Percentiles rank a stretch among this genome's conserved stretches.
Evolutionary conservation across 1,284 basidiomycete genomes (phyloP).

Genomic region (Rhodotorula sp.): DNA sequence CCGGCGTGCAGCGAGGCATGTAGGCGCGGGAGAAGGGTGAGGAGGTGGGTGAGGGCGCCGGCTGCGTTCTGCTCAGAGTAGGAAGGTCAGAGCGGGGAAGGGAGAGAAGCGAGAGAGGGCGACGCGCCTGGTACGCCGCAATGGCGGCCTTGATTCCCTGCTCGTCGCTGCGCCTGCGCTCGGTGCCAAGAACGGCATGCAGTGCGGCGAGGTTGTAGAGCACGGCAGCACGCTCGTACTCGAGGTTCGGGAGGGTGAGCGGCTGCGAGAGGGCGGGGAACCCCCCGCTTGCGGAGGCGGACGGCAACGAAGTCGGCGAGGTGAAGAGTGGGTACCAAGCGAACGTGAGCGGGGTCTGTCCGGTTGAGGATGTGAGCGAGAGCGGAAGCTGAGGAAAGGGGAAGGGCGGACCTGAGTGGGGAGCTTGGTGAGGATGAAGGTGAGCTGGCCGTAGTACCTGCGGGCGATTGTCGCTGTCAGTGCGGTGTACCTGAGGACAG

Average conservation of each 20-base stretch:
- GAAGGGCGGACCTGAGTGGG: slow-evolving; percentile 67
- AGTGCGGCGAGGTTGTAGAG: slow-evolving; percentile 83
- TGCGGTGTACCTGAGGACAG: rapidly evolving
- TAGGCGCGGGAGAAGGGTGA: slow-evolving; percentile 57
- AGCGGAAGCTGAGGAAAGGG: neutral
- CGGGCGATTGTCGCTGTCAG: neutral
- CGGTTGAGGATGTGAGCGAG: neutral
- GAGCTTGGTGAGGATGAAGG: slow-evolving; percentile 82
- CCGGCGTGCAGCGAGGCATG: slow-evolving; percentile 52
- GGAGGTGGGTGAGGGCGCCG: slow-evolving; percentile 61
- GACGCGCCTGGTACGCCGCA: slow-evolving; percentile 68
- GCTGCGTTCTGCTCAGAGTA: neutral
- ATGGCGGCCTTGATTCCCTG: slow-evolving; percentile 75
- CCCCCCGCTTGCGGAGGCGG: slow-evolving; percentile 48
- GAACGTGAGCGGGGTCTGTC: slow-evolving; percentile 74
- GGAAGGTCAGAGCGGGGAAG: neutral
- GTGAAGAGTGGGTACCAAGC: slow-evolving; percentile 73
- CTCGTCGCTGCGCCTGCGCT: slow-evolving; percentile 66
- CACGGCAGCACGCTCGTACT: slow-evolving; percentile 73
- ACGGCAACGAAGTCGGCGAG: slow-evolving; percentile 52
- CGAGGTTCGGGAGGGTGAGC: slow-evolving; percentile 68
- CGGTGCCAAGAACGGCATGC: slow-evolving; percentile 69
- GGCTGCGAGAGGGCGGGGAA: slow-evolving; percentile 50
- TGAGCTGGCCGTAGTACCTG: slow-evolving; percentile 47
- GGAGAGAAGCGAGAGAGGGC: neutral